Base-by-base conservation (phyloP, 2,329 filamentous ascomycete genomes). In the Mycogone perniciosa region DNA sequence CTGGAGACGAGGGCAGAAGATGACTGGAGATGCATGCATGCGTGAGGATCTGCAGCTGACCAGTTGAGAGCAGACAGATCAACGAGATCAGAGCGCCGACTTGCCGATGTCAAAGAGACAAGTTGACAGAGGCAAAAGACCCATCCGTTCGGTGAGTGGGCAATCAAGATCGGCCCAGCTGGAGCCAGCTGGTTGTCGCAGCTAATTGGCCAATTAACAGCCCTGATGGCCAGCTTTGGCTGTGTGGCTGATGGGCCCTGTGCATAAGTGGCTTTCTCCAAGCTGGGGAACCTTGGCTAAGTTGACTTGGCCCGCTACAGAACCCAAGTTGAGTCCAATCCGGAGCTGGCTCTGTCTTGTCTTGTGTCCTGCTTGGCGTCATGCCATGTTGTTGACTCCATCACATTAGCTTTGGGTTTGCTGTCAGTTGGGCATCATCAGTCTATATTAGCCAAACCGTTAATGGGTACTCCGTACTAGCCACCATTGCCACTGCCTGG, bases 141-240 rank as follows among this genome's bases (percentile, higher is more conserved):
- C 48, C 44, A 44, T 43, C 31, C 13, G 13, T 42, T 13, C 38
- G 41, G 35, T 43, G 31, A 27, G 31, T 13, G 31, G 37, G 31
- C 44, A 51, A 42, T 51, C 48, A 51, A 42, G 48, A 51, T 51
- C 48, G 31, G 38, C 38, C 20, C 43, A 26, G 13, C 31, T 43
- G 37, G 35, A 46, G 27, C 34, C 10, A 27, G 8, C 31, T 11
- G 30, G 48, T 33, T 46, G 10, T 31, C 48, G 33, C 40, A 35
- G 35, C 31, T 46, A 43, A 51, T 46, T 51, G 35, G 44, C 31
- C 44, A 30, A 26, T 42, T 20, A 11, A 26, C 27, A 8, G 9
- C 7, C 29, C 20, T 35, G 4, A 37, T 37, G 35, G 37, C 20
- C 20, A 45, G 43, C 46, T 48, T 26, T 48, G 39, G 31, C 31